Conservation (phyloP, 306 rosid genomes). For the Quercus parvula region DNA sequence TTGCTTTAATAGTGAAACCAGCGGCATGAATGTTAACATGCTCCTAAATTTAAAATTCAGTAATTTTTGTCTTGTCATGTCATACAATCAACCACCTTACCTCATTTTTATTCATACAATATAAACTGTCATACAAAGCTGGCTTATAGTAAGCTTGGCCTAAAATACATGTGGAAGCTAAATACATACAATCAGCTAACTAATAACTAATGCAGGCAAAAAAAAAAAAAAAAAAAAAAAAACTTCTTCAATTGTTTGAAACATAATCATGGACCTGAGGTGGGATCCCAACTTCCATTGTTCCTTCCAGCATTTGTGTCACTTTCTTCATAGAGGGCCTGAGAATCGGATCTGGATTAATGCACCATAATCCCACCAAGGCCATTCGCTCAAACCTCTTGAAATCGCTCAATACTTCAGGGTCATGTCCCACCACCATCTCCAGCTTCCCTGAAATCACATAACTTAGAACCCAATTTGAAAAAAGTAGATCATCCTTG, state of each 20-base stretch:
- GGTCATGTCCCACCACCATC: constrained; percentile 20
- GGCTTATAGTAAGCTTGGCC: neutral
- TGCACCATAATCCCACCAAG: constrained; percentile 36
- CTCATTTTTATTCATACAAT: neutral
- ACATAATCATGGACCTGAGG: constrained; percentile 32
- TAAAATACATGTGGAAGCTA: neutral
- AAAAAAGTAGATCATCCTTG: constrained; percentile 16
- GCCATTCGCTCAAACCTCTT: constrained; percentile 37
- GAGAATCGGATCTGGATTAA: constrained; percentile 23
- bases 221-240: too few relatives aligned
- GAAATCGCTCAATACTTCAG: constrained; percentile 26
- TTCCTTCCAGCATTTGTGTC: constrained; percentile 40
- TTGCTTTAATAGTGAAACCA: constrained; percentile 33
- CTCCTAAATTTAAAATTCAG: neutral
- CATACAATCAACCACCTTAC: neutral
- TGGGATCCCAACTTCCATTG: constrained; percentile 29
- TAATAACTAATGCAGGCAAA: neutral
- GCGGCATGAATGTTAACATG: constrained; percentile 13
- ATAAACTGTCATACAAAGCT: neutral
- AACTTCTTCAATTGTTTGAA: neutral
- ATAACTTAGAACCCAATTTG: constrained; percentile 25
- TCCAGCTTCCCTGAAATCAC: constrained; percentile 12
- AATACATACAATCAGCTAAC: neutral
- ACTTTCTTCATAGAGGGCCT: constrained; percentile 41
- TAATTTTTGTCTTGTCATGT: neutral